A percentile compares a stretch with the other conserved stretches of the same genome.
Conservation (phyloP, 352 stramenopile genomes). For the Phytophthora idaei region DNA sequence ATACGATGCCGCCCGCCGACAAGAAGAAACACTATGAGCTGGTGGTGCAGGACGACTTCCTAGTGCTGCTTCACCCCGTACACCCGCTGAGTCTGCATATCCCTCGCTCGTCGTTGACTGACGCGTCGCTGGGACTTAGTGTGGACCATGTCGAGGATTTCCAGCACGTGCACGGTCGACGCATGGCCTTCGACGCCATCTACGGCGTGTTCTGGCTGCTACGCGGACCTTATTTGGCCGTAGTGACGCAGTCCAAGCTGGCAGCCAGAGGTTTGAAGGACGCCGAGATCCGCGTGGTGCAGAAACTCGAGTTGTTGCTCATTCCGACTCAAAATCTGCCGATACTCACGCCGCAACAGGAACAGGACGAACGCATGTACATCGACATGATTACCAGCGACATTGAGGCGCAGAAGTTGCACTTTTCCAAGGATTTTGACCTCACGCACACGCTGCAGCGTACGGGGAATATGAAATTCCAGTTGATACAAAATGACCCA, state of each 20-base stretch:
- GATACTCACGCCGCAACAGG: slow-evolving; percentile 49
- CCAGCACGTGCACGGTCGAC: slow-evolving; percentile 70
- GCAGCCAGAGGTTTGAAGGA: slow-evolving; percentile 55
- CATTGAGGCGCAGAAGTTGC: slow-evolving; percentile 65
- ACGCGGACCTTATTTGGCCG: slow-evolving; percentile 67
- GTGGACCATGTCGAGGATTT: slow-evolving; percentile 69
- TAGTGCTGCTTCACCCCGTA: slow-evolving; percentile 60
- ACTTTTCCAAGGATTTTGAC: slow-evolving; percentile 81
- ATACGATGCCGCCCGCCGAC: slow-evolving; percentile 23
- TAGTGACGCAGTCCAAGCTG: slow-evolving; percentile 74
- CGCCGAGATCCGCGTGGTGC: slow-evolving; percentile 60
- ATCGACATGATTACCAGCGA: slow-evolving; percentile 65
- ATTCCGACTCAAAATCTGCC: slow-evolving; percentile 68
- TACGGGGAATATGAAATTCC: slow-evolving; percentile 26
- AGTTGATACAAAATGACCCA: neutral
- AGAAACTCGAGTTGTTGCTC: slow-evolving; percentile 68
- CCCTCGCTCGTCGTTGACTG: slow-evolving; percentile 33
- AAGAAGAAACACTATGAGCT: slow-evolving; percentile 59
- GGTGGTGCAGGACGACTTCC: slow-evolving; percentile 75
- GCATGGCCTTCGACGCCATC: slow-evolving; percentile 80
- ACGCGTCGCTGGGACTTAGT: slow-evolving; percentile 50
- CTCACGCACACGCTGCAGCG: slow-evolving; percentile 82
- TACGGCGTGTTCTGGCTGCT: slow-evolving; percentile 81
- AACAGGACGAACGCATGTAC: slow-evolving; percentile 67
- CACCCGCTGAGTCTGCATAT: slow-evolving; percentile 60